A percentile compares a stretch with the other conserved stretches of the same genome.
Conservation (phyloP, 176 grass and related monocot genomes). For the Rhynchospora tenuis region DNA sequence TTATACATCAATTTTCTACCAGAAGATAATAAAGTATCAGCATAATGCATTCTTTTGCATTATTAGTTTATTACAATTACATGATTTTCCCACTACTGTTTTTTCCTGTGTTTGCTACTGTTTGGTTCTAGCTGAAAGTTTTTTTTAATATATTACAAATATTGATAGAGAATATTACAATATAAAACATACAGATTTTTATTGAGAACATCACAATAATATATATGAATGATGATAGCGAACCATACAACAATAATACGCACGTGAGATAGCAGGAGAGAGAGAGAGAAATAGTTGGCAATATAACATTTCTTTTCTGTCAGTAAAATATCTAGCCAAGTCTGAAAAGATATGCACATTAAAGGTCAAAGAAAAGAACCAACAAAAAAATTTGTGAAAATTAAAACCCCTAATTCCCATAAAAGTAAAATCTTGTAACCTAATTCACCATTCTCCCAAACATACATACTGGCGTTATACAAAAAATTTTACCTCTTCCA, state of each 20-base stretch:
- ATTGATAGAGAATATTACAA: background rate
- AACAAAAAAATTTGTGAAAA: background rate
- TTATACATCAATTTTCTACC: background rate
- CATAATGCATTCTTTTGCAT: background rate
- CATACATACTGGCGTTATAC: constrained; percentile 18
- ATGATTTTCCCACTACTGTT: background rate
- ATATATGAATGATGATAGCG: background rate
- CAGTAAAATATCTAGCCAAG: constrained; percentile 7
- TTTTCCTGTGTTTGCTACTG: background rate
- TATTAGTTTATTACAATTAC: background rate
- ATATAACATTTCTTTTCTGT: background rate
- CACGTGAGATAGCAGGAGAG: background rate
- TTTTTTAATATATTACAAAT: background rate
- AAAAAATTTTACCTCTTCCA: constrained; percentile 18
- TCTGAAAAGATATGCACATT: constrained; percentile 19
- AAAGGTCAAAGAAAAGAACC: background rate
- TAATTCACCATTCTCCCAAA: background rate
- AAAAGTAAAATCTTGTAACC: constrained; percentile 23
- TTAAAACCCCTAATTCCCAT: constrained; percentile 10
- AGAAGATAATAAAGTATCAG: background rate
- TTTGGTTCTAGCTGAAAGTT: background rate
- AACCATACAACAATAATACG: background rate
- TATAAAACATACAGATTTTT: too few relatives aligned
- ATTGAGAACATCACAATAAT: too few relatives aligned
- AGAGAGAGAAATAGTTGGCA: background rate